Base-by-base conservation (phyloP, 2,329 filamentous ascomycete genomes). In the Penicillium sp. region DNA sequence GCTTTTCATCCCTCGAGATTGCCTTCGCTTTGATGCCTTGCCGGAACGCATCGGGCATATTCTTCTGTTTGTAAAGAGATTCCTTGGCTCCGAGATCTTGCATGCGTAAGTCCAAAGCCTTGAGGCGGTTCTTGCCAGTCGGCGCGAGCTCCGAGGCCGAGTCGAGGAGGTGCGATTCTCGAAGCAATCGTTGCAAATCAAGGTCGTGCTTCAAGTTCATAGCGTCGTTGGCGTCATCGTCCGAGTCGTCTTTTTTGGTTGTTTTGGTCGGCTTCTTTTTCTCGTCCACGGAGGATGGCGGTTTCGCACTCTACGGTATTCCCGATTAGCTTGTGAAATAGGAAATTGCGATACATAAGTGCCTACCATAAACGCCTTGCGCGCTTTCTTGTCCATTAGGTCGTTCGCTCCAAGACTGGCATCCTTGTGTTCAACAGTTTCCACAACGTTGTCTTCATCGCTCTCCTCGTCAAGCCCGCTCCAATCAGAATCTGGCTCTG, bases 111-210 rank as follows among this genome's bases (percentile, higher is more conserved):
- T 98, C 94, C 6, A 90, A 86, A 0, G 93, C 91, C 74, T 90
- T 91, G 66, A 91, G 87, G 35, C 93, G 86, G 67, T 89, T 89
- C 68, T 87, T 88, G 55, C 93, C 93, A 22, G 84, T 80, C 18
- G 83, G 81, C 46, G 83, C 82, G 3, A 83, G 79, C 56, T 82
- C 79, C 31, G 80, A 79, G 14, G 83, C 80, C 0, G 84, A 79
- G 50, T 87, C 84, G 58, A 98, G 87, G 60, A 98, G 88, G 77
- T 96, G 92, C 0, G 93, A 97, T 81, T 99, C 95, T 66, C 89
- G 85, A 58, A 99, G 86, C 41, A 99, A 87, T 49, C 92, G 89
- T 75, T 97, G 94, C 14, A 99, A 87, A 40, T 91, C 93, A 55
- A 96, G 87, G 75, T 98, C 95, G 75, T 97, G 93, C 73, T 93